Base-by-base conservation (phyloP, 2,329 filamentous ascomycete genomes). In the Trichoderma sp. region DNA sequence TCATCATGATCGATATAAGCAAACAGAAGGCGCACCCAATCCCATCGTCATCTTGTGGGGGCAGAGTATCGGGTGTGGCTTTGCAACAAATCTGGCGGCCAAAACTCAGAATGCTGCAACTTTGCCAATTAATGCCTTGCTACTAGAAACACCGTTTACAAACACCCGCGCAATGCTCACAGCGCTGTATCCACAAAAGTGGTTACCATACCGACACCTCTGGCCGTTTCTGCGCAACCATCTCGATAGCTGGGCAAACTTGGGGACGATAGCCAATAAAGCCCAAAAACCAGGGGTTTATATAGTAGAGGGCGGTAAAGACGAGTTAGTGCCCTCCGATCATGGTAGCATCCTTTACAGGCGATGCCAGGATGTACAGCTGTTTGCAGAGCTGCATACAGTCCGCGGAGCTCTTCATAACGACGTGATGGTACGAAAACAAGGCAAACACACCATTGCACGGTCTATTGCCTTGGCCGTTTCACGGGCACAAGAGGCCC, bases 91-190 rank as follows among this genome's bases (percentile, higher is more conserved):
- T 61, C 83, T 90, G 2, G 84, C 87, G 68, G 80, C 74, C 58
- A 74, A 74, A 69, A 74, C 73, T 2, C 54, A 71, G 34, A 73
- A 80, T 51, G 78, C 79, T 4, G 66, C 81, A 2, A 82, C 78
- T 70, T 81, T 82, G 66, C 75, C 75, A 43, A 76, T 84, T 43
- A 71, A 80, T 56, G 81, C 85, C 1, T 71, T 95, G 61, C 82
- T 95, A 13, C 83, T 95, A 1, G 92, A 95, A 76, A 94, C 92
- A 0, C 91, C 92, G 0, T 94, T 94, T 71, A 86, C 89, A 0
- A 91, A 88, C 54, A 86, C 92, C 67, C 84, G 86, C 69, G 86
- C 85, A 21, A 93, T 95, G 90, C 82, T 95, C 6, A 80, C 86
- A 52, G 88, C 87, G 1, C 78, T 95, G 3, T 95, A 94, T 75